These are phyloP conservation scores for Phoenix dactylifera DNA, from an alignment of 176 grass and related monocot genomes.

Conservation along the genomic window DNA sequence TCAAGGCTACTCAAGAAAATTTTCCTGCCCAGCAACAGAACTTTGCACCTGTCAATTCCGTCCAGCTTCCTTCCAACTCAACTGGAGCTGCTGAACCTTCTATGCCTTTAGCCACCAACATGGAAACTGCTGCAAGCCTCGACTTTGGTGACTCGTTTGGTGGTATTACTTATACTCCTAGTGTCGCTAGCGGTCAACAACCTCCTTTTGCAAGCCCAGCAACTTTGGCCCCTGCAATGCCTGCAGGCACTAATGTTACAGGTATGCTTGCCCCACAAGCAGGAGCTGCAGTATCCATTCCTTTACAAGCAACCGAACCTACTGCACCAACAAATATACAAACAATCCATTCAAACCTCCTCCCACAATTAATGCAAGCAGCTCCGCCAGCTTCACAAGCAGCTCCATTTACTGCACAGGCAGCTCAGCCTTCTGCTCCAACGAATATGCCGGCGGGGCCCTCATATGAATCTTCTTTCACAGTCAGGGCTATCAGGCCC, in stretches of 20 bases:
- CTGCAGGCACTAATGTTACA: slow-evolving; percentile 1
- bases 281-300: slow-evolving; percentile 24
- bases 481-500: slow-evolving; percentile 36
- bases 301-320: slow-evolving; percentile 30
- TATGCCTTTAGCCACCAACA: slow-evolving; percentile 14
- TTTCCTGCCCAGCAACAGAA: slow-evolving; percentile 32
- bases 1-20: slow-evolving; percentile 56
- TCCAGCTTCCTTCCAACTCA: slow-evolving; percentile 19
- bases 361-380: too few relatives aligned
- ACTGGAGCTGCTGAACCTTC: slow-evolving; percentile 14
- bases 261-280: slow-evolving; percentile 32
- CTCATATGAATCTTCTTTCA: slow-evolving; percentile 29
- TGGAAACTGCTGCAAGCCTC: slow-evolving; percentile 39
- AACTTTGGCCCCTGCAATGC: slow-evolving; percentile 22
- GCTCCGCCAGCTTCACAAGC: too few relatives aligned
- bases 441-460: slow-evolving; percentile 18
- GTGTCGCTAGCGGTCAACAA: slow-evolving; percentile 24
- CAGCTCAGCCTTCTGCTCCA: neutral
- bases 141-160: slow-evolving; percentile 74
- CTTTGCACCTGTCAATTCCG: slow-evolving; percentile 36
- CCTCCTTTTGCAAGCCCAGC: slow-evolving; percentile 33
- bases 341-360: slow-evolving; percentile 23
- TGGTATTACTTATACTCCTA: slow-evolving; percentile 47
- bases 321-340: slow-evolving; percentile 7
- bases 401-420: too few relatives aligned